Base-by-base conservation (phyloP, 805 yeast species). In the Yarrowia osloensis region DNA sequence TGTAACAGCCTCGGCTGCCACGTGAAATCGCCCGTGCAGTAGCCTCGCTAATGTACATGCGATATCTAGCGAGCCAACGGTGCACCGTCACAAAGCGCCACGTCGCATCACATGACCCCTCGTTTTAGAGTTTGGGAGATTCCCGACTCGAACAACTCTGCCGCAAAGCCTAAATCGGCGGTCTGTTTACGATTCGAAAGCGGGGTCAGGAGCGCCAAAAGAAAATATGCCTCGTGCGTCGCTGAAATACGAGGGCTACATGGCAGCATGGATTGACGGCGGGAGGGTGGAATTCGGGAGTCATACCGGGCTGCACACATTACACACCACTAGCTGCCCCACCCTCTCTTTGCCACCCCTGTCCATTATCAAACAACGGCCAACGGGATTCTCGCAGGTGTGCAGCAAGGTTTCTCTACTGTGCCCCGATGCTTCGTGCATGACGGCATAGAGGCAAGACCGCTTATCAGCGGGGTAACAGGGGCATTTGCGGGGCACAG, bases 21-120 rank as follows among this genome's bases (percentile, higher is more conserved):
- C n/a, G n/a, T n/a, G n/a, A n/a, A n/a, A n/a, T n/a, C n/a, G n/a
- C n/a, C n/a, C n/a, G n/a, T n/a, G n/a, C n/a, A 33, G 11, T 50
- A 49, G 55, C n/a, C 13, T 39, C 61, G 61, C 61, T 54, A 35
- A 54, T 24, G 42, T 54, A 24, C 57, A 50, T 54, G 61, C 40
- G 57, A 50, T 31, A 50, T 22, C n/a, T 15, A 50, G 29, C 57
- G 57, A 50, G 61, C 61, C 61, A 54, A 54, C 61, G 61, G 61
- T 11, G 42, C 2, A 13, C 11, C 8, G 6, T 15, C 21, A 42
- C 22, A 54, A 35, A 28, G 24, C 22, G 61, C 61, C 61, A 54
- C 61, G 61, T 52, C 59, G 42, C 59, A 50, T 35, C 59, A 52
- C 42, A 52, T 35, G 55, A 50, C 59, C 59, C 59, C 59, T 15